These are phyloP conservation scores for Chytriomyces hyalinus DNA, from an alignment of 192 early-diverging fungal species.

Conservation along the genomic window DNA sequence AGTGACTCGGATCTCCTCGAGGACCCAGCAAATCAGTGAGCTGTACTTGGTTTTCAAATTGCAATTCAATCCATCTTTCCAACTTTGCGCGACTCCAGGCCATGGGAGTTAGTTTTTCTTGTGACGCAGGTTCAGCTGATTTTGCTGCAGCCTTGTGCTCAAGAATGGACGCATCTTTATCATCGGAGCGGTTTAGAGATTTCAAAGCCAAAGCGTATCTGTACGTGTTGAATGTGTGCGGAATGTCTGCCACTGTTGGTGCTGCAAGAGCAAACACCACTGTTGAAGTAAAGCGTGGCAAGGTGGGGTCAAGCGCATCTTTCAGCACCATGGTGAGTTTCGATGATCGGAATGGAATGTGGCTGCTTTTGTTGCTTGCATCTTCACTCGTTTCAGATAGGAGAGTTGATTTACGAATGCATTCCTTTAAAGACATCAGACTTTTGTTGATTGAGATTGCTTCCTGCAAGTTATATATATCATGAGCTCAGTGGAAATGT, in stretches of 20 bases:
- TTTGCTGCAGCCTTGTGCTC: background rate
- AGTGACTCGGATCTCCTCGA: slow-evolving; percentile 22
- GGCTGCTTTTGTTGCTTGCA: background rate
- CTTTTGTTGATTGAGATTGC: slow-evolving; percentile 48
- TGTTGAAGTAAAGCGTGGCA: slow-evolving; percentile 4
- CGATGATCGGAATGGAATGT: slow-evolving; percentile 46
- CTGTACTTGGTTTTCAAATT: slow-evolving; percentile 22
- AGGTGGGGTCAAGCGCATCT: slow-evolving; percentile 42
- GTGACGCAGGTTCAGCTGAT: background rate
- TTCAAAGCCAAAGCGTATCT: slow-evolving; percentile 35
- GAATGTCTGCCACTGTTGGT: slow-evolving; percentile 33
- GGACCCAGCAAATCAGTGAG: slow-evolving; percentile 12
- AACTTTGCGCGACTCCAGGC: slow-evolving; percentile 26
- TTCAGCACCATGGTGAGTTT: slow-evolving; percentile 48
- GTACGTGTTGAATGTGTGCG: slow-evolving; percentile 40
- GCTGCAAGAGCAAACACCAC: slow-evolving; percentile 33
- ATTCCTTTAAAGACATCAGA: slow-evolving; percentile 45
- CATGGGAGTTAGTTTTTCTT: slow-evolving; percentile 16
- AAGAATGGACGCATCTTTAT: background rate
- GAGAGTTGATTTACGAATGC: slow-evolving; percentile 31
- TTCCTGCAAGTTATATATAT: slow-evolving; percentile 22
- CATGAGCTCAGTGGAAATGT: no score
- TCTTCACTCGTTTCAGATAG: background rate
- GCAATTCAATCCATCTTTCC: slow-evolving; percentile 29
- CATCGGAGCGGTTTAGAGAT: background rate